Evolutionary conservation across 1,139 yeast species (phyloP).

Genomic region (Hemisphaericaspora subhashii): DNA sequence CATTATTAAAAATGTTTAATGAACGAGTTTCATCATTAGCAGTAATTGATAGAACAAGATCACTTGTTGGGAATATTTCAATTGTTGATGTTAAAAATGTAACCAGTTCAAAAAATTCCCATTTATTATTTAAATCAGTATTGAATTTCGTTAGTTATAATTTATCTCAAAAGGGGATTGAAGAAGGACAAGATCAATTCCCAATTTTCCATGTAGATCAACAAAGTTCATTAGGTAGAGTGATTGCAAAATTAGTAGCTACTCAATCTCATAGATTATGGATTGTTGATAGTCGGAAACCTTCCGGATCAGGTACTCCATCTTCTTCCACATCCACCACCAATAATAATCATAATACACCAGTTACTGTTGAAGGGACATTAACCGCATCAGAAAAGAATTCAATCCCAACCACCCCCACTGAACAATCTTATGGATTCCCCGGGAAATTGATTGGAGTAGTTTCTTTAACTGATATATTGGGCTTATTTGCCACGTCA

Average conservation of each 20-base stretch:
- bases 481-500: conserved; percentile 74
- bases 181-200: conserved; percentile 92
- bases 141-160: conserved; percentile 85
- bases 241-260: conserved; percentile 92
- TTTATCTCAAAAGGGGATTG: conserved; percentile 83
- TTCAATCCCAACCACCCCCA: conserved; percentile 16
- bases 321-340: conserved; percentile 6
- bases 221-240: conserved; percentile 78
- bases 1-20: conserved; percentile 78
- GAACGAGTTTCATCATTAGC: conserved; percentile 89
- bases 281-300: conserved; percentile 67
- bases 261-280: conserved; percentile 91
- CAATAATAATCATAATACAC: conserved; percentile 3
- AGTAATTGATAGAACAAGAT: conserved; percentile 78
- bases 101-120: conserved; percentile 81
- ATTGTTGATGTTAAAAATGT: conserved; percentile 91
- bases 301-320: conserved; percentile 5
- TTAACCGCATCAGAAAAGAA: conserved; percentile 9
- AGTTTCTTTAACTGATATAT: conserved; percentile 83
- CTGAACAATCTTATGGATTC: conserved; percentile 22
- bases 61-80: conserved; percentile 85
- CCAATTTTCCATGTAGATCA: conserved; percentile 93
- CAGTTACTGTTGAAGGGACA: conserved; percentile 23
- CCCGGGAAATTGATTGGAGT: conserved; percentile 88
- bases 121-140: conserved; percentile 76